Percentiles rank a stretch among this genome's conserved stretches.
Evolutionary conservation across 148 eudicot species (phyloP).

Genomic region (Chenopodium formosanum): DNA sequence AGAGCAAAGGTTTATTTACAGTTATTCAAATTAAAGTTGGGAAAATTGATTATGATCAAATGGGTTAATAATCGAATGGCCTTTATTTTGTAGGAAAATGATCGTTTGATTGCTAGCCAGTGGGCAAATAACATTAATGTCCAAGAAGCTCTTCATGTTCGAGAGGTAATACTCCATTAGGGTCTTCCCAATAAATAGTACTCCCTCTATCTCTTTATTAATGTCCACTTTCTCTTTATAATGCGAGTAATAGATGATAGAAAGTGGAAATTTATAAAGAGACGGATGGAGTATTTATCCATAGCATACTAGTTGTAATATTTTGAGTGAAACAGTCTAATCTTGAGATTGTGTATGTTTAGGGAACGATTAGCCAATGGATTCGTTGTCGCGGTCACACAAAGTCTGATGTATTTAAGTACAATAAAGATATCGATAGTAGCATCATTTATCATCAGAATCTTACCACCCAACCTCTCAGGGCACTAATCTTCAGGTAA

Average conservation of each 20-base stretch:
- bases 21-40: too few relatives aligned
- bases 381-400: neutral
- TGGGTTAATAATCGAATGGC: too few relatives aligned
- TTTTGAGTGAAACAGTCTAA: too few relatives aligned
- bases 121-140: conserved; percentile 1
- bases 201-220: too few relatives aligned
- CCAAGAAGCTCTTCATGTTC: conserved; percentile 1
- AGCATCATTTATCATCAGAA: neutral
- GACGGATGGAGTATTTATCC: too few relatives aligned
- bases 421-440: neutral
- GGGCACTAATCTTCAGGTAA: neutral
- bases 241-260: too few relatives aligned
- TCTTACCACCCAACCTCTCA: neutral
- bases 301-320: too few relatives aligned
- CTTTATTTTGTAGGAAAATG: neutral
- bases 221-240: too few relatives aligned
- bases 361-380: neutral
- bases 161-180: neutral
- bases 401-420: neutral
- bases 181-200: too few relatives aligned
- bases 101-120: neutral
- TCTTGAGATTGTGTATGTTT: neutral
- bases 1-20: too few relatives aligned
- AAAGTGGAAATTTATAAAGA: too few relatives aligned
- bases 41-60: too few relatives aligned